Evolutionary conservation across 2,329 filamentous ascomycete genomes (phyloP).

Genomic region (Dactylonectria estremocensis): DNA sequence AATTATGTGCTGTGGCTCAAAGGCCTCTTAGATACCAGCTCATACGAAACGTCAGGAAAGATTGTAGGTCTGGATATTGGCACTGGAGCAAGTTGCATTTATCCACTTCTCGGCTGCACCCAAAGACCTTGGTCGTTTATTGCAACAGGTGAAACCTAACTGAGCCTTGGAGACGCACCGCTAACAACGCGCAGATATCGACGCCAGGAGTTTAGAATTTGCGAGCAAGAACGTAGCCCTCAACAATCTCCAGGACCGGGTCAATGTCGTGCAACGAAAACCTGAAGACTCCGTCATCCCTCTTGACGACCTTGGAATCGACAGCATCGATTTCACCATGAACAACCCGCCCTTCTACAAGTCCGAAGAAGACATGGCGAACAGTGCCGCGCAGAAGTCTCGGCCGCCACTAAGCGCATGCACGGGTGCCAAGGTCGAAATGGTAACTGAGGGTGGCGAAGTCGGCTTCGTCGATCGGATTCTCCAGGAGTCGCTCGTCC

Average conservation of each 20-base stretch:
- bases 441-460: conserved; percentile 88
- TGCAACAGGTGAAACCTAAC: conserved; percentile 66
- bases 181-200: conserved; percentile 72
- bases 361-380: conserved; percentile 78
- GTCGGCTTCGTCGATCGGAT: conserved; percentile 81
- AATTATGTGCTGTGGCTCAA: conserved; percentile 96
- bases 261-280: conserved; percentile 73
- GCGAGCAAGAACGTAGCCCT: conserved; percentile 77
- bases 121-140: conserved; percentile 82
- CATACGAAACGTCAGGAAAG: conserved; percentile 63
- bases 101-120: conserved; percentile 83
- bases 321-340: conserved; percentile 84
- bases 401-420: conserved; percentile 79
- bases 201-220: conserved; percentile 76
- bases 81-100: conserved; percentile 92
- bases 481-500: conserved; percentile 75
- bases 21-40: conserved; percentile 80
- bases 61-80: conserved; percentile 87
- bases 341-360: conserved; percentile 96
- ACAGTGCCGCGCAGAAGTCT: conserved; percentile 76
- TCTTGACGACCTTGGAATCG: conserved; percentile 66
- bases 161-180: not conserved
- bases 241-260: conserved; percentile 76
- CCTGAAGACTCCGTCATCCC: conserved; percentile 73
- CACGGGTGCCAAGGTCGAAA: conserved; percentile 86